Percentiles rank a stretch among this genome's conserved stretches.
phyloP scores from a whole-genome alignment of 169 alveolate genomes.

The Plasmodium gonderi region DNA sequence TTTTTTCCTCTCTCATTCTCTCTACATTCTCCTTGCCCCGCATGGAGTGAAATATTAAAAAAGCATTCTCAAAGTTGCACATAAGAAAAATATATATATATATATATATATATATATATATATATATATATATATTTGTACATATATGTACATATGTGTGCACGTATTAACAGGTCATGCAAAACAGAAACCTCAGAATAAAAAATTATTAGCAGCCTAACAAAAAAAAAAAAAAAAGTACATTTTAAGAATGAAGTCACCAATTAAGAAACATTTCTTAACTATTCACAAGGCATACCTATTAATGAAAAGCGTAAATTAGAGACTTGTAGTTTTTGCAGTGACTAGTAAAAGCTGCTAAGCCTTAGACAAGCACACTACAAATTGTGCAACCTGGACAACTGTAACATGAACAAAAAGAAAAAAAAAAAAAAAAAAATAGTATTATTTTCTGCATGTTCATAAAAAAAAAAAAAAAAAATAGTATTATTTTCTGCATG shows the following conservation, averaged over 20 bases:
- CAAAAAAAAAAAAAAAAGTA: background rate
- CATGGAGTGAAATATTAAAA: background rate
- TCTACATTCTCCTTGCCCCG: background rate
- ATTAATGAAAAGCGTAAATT: background rate
- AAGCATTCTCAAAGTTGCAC: background rate
- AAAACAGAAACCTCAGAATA: background rate
- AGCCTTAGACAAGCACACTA: background rate
- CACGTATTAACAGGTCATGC: background rate
- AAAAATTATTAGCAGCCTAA: too few relatives aligned
- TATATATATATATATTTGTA: too few relatives aligned
- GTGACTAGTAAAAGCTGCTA: background rate
- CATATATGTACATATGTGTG: too few relatives aligned
- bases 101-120: too few relatives aligned
- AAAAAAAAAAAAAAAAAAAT: background rate
- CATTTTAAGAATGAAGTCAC: background rate
- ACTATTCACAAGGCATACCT: background rate
- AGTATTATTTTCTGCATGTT: background rate
- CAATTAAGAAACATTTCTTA: background rate
- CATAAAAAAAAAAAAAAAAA: background rate
- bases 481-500: too few relatives aligned
- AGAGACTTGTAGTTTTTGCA: background rate
- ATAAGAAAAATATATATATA: constrained; percentile 2
- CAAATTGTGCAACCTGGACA: background rate
- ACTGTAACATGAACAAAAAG: background rate
- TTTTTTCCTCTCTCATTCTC: too few relatives aligned